phyloP scores from a whole-genome alignment of 202 grass and related monocot species.

The Digitaria exilis region DNA sequence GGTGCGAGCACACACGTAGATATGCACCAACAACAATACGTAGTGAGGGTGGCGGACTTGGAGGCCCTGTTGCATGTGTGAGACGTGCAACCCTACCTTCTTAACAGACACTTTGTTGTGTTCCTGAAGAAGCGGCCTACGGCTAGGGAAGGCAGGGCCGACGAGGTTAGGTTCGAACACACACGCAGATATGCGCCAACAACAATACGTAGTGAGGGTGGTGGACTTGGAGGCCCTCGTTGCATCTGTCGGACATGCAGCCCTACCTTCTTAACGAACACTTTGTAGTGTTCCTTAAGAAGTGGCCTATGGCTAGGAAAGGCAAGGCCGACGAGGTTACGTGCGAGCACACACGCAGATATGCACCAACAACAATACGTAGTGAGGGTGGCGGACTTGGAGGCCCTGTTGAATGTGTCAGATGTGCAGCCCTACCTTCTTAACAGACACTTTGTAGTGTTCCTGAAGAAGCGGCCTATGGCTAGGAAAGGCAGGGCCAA shows the following conservation, averaged over 20 bases:
- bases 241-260: not conserved
- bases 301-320: not conserved
- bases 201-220: too few species aligned
- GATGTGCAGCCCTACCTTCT: not conserved
- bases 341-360: too few species aligned
- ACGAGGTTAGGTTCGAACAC: too few species aligned
- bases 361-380: too few species aligned
- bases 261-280: not conserved
- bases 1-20: too few species aligned
- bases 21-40: too few species aligned
- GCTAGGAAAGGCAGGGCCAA: not conserved
- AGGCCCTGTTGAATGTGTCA: not conserved
- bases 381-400: not conserved
- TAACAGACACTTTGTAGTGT: not conserved
- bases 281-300: not conserved
- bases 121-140: not conserved
- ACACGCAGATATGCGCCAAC: too few species aligned
- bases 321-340: not conserved
- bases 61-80: not conserved
- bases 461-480: not conserved
- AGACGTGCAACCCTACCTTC: not conserved
- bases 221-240: too few species aligned
- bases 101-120: not conserved
- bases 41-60: not conserved
- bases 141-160: not conserved